A percentile compares a stretch with the other conserved stretches of the same genome.
Evolutionary conservation across 169 alveolate genomes (phyloP).

Genomic region (Plasmodium gonderi): DNA sequence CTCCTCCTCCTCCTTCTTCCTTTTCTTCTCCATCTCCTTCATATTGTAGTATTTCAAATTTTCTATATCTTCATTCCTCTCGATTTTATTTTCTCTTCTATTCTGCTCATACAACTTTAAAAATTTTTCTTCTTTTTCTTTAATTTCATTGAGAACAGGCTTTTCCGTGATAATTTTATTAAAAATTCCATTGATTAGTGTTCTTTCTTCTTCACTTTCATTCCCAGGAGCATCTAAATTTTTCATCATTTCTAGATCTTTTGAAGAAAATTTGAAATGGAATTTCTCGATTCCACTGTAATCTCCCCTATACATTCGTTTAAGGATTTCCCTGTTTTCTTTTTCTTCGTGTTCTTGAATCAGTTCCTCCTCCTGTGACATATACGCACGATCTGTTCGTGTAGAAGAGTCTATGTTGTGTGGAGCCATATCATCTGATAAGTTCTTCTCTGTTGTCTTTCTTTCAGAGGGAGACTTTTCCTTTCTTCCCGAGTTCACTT

Average conservation of each 20-base stretch:
- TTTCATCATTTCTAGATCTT: conserved; percentile 42
- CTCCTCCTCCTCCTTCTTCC: neutral
- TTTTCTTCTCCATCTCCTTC: neutral
- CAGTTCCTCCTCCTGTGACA: neutral
- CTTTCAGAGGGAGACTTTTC: neutral
- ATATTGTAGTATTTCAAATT: conserved; percentile 43
- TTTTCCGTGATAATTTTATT: neutral
- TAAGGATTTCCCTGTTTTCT: conserved; percentile 16
- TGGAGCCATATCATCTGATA: too few species aligned
- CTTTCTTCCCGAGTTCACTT: neutral
- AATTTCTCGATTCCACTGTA: conserved; percentile 28
- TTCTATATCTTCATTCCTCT: conserved; percentile 34
- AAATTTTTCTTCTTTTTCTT: neutral
- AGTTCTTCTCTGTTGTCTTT: neutral
- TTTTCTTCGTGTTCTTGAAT: conserved; percentile 15
- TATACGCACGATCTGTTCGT: neutral
- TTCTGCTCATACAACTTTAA: conserved; percentile 14
- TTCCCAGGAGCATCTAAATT: neutral
- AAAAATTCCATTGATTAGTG: conserved; percentile 20
- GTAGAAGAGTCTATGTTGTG: neutral
- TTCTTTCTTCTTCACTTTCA: conserved; percentile 10
- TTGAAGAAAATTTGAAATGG: conserved; percentile 34
- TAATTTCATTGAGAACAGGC: neutral
- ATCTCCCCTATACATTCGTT: conserved; percentile 21
- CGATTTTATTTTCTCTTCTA: conserved; percentile 17